These are phyloP conservation scores for Circinella umbellata DNA, from an alignment of 371 early-diverging fungal species.

Conservation along the genomic window DNA sequence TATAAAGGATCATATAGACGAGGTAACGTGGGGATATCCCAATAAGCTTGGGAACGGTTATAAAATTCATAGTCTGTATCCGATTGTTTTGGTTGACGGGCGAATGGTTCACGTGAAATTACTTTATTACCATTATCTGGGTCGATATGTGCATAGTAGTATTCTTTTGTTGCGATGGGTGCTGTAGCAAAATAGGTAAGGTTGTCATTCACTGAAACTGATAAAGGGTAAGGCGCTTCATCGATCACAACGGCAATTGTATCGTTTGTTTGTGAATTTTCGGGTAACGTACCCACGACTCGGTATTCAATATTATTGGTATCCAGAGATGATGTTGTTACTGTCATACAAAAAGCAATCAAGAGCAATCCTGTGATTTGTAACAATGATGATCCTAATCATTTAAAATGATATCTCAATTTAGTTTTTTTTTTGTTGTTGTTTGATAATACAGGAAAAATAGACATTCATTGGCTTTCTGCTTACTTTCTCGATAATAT, in stretches of 20 bases:
- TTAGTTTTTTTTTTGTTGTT: too few species aligned
- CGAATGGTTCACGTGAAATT: slow-evolving; percentile 14
- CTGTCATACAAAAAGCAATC: too few species aligned
- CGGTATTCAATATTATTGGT: neutral
- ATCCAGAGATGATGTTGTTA: too few species aligned
- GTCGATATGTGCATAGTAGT: slow-evolving; percentile 2
- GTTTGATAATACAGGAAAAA: too few species aligned
- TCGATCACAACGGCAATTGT: slow-evolving; percentile 23
- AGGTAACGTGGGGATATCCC: slow-evolving; percentile 12
- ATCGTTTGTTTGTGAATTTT: neutral
- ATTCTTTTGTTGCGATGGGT: slow-evolving; percentile 22
- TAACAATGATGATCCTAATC: neutral
- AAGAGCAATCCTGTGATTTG: neutral
- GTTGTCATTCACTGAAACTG: neutral
- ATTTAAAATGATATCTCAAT: too few species aligned
- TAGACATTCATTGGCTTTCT: too few species aligned
- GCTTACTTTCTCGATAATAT: too few species aligned
- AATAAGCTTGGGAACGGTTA: slow-evolving; percentile 19
- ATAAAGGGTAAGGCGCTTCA: slow-evolving; percentile 11
- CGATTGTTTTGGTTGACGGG: slow-evolving; percentile 1
- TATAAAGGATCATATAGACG: slow-evolving; percentile 17
- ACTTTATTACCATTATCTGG: neutral
- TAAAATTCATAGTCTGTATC: slow-evolving; percentile 26
- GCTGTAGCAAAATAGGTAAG: slow-evolving; percentile 19
- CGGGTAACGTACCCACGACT: neutral